Evolutionary conservation across 306 rosid species (phyloP), one percentile per base, ranked within the genome.

Genomic region (Crotalaria pallida): DNA sequence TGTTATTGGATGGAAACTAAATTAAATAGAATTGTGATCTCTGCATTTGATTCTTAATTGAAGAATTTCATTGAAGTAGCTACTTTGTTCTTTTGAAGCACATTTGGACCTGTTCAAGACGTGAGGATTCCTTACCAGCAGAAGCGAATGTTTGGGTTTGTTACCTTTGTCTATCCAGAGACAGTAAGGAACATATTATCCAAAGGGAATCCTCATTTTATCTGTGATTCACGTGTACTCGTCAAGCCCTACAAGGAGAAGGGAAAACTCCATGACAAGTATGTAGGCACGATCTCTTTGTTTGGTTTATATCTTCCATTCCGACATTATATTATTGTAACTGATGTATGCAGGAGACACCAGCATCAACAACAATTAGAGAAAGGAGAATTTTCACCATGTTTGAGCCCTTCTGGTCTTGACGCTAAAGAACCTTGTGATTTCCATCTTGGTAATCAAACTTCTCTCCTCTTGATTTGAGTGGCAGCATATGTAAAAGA

Each of bases 181-280:
- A 89, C 96, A 0, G 96, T 85, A 13, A 85, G 79, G 79, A 76
- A 65, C 78, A 85, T 87, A 73, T 69, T 87, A 66, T 77, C 90
- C 43, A 89, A 89, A 73, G 96, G 92, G 52, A 89, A 89, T 75
- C 96, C 96, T 5, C 96, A 89, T 80, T 89, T 87, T 73, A 87
- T 89, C 62, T 89, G 96, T 2, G 90, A 89, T 74, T 87, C 92
- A 0, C 92, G 96, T 11, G 96, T 89, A 15, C 92, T 89, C 53
- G 96, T 89, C 71, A 89, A 89, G 83, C 92, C 96, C 10, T 87
- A 89, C 72, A 89, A 89, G 87, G 96, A 89, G 85, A 89, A 89
- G 73, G 96, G 96, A 59, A 89, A 87, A 83, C 51, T 80, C 63
- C 80, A 77, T 7, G 96, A 89, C 10, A 89, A 85, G 96, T 89